Evolutionary conservation across 139 green algal species (phyloP).

Genomic region (Ettlia oleoabundans): DNA sequence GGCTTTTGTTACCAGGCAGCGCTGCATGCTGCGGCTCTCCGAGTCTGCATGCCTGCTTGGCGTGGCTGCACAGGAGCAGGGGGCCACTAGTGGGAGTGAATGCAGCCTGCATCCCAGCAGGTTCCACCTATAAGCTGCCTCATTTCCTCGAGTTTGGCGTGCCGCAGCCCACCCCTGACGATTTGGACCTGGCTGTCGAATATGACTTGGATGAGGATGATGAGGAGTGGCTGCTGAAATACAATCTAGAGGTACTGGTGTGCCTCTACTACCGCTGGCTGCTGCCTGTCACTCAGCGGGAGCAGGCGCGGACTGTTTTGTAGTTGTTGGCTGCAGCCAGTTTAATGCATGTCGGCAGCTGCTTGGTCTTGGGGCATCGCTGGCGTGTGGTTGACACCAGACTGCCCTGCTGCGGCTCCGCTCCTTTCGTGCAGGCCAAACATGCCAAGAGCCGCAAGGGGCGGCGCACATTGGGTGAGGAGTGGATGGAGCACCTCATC

Average conservation of each 20-base stretch:
- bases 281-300: neutral
- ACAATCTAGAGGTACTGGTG: conserved; percentile 65
- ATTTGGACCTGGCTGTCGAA: conserved; percentile 74
- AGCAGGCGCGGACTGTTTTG: neutral
- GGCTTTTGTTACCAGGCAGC: neutral
- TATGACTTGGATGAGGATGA: conserved; percentile 98
- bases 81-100: too few species aligned
- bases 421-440: conserved; percentile 41
- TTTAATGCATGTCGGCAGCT: too few species aligned
- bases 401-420: conserved; percentile 54
- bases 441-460: conserved; percentile 28
- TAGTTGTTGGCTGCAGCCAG: too few species aligned
- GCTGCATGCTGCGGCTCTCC: neutral
- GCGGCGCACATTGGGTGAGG: conserved; percentile 30
- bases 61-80: too few species aligned
- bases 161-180: conserved; percentile 52
- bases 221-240: conserved; percentile 89
- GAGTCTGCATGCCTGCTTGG: neutral
- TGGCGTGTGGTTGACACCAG: conserved; percentile 48
- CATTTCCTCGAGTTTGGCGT: too few species aligned
- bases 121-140: too few species aligned
- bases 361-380: too few species aligned
- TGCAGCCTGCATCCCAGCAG: too few species aligned
- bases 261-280: neutral
- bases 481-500: conserved; percentile 56